Conservation (phyloP, 106 monocot species). For the Alisma plantagoaquatica region DNA sequence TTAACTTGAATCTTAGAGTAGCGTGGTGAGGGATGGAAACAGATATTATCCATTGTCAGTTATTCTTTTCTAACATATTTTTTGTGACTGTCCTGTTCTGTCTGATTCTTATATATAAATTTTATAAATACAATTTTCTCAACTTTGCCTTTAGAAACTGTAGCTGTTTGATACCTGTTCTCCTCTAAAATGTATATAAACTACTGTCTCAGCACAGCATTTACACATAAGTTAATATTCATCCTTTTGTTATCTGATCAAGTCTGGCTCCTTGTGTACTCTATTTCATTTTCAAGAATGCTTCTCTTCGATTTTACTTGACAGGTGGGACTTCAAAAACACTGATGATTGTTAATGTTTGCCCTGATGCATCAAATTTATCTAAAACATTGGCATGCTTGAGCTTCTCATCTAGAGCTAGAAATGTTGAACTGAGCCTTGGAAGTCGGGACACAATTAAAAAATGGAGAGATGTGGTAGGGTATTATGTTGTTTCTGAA, state of each 20-base stretch:
- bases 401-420: slow-evolving; percentile 78
- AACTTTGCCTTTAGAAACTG: too few relatives aligned
- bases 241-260: not conserved
- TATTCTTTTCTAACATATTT: too few relatives aligned
- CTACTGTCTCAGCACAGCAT: too few relatives aligned
- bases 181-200: too few relatives aligned
- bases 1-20: too few relatives aligned
- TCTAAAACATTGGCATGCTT: slow-evolving; percentile 57
- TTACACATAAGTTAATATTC: too few relatives aligned
- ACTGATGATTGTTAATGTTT: slow-evolving; percentile 76
- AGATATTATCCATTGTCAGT: too few relatives aligned
- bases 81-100: too few relatives aligned
- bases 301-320: slow-evolving; percentile 3
- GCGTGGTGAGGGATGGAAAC: too few relatives aligned
- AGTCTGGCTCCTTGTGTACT: not conserved
- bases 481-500: not conserved
- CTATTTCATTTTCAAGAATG: not conserved
- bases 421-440: slow-evolving; percentile 79
- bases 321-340: slow-evolving; percentile 80
- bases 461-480: slow-evolving; percentile 96
- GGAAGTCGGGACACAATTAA: slow-evolving; percentile 94
- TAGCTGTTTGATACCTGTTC: too few relatives aligned
- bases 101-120: too few relatives aligned
- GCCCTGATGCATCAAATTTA: slow-evolving; percentile 62
- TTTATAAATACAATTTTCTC: too few relatives aligned